phyloP scores from a whole-genome alignment of 1,284 basidiomycete species.

The Mycena citricolor region DNA sequence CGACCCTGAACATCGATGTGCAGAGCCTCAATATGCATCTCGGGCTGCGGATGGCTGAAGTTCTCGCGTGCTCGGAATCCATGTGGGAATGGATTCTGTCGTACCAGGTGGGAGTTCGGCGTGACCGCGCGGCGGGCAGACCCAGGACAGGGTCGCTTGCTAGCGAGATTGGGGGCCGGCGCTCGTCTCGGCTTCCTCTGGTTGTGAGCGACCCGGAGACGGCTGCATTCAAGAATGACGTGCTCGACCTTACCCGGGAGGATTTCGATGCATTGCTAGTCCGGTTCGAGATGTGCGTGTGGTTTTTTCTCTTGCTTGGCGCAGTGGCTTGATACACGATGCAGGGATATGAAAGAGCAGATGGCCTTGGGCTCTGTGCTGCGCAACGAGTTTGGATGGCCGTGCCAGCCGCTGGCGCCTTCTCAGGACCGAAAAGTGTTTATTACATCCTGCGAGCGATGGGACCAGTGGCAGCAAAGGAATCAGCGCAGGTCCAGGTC shows the following conservation, averaged over 20 bases:
- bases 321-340: conserved; percentile 6
- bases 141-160: conserved; percentile 30
- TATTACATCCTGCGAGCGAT: conserved; percentile 53
- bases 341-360: conserved; percentile 64
- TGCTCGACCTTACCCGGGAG: conserved; percentile 50
- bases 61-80: conserved; percentile 63
- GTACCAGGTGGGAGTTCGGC: conserved; percentile 37
- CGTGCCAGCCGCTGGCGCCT: conserved; percentile 34
- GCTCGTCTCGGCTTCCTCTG: conserved; percentile 10
- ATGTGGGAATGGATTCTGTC: conserved; percentile 74
- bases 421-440: conserved; percentile 53
- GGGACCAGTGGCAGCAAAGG: conserved; percentile 44
- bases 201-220: conserved; percentile 11
- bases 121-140: conserved; percentile 18
- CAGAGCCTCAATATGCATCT: conserved; percentile 60
- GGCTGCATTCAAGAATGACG: conserved; percentile 35
- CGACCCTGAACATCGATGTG: conserved; percentile 52
- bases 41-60: conserved; percentile 52
- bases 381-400: conserved; percentile 50
- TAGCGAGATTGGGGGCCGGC: conserved; percentile 15
- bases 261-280: conserved; percentile 57
- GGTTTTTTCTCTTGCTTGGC: conserved; percentile 12
- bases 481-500: conserved; percentile 23
- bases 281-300: conserved; percentile 59
- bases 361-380: conserved; percentile 47